Conservation (phyloP, 2,329 filamentous ascomycete genomes). For the Colletotrichum spaethianum region DNA sequence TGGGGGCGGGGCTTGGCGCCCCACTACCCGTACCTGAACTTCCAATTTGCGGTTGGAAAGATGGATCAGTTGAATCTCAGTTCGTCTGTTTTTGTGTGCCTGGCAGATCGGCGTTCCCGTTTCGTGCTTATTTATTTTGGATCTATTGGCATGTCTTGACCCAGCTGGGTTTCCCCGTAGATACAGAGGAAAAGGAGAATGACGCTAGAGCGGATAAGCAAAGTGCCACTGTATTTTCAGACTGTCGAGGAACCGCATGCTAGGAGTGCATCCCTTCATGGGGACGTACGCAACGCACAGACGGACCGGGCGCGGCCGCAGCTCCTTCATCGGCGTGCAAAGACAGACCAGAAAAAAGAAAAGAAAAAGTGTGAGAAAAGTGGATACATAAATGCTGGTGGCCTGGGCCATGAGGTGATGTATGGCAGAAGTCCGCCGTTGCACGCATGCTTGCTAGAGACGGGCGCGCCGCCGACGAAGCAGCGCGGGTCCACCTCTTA, state of each 20-base stretch:
- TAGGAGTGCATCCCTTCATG: background rate
- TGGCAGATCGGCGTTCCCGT: slow-evolving; percentile 22
- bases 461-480: slow-evolving; percentile 1
- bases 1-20: slow-evolving; percentile 14
- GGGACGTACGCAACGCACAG: slow-evolving; percentile 16
- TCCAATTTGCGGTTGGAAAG: slow-evolving; percentile 20
- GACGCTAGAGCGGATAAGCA: background rate
- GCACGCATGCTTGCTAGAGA: background rate
- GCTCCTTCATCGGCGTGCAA: slow-evolving; percentile 5
- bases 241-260: background rate
- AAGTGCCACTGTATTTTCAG: background rate
- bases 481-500: background rate
- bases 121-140: slow-evolving; percentile 15
- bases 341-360: background rate
- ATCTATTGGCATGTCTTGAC: background rate
- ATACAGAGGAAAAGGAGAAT: background rate
- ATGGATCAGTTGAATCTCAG: slow-evolving; percentile 23
- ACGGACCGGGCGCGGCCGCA: slow-evolving; percentile 7
- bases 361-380: background rate
- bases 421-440: background rate
- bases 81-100: background rate
- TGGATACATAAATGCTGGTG: background rate
- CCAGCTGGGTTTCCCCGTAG: background rate
- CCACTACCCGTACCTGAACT: slow-evolving; percentile 17
- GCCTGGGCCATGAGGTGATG: background rate